A percentile compares a stretch with the other conserved stretches of the same genome.
phyloP scores from a whole-genome alignment of 345 rosid species.

The Bruguiera parviflora region DNA sequence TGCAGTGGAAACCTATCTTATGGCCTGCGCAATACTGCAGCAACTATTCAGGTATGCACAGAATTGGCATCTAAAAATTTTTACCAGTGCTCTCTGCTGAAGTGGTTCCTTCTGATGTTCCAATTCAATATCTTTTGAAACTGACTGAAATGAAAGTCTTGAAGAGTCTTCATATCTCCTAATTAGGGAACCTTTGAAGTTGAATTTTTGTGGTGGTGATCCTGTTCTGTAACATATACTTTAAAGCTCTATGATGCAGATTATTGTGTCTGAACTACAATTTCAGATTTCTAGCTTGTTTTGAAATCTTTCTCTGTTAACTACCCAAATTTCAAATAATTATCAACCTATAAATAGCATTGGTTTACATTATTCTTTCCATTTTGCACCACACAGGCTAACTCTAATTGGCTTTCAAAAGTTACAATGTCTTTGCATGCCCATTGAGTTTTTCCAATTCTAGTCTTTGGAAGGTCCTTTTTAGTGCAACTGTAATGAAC shows the following conservation, averaged over 20 bases:
- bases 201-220: too few species aligned
- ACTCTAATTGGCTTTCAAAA: neutral
- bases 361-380: too few species aligned
- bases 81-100: neutral
- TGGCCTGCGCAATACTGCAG: conserved; percentile 85
- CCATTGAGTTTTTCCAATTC: neutral
- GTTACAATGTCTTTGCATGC: neutral
- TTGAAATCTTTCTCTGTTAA: too few species aligned
- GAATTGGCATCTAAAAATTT: conserved; percentile 11
- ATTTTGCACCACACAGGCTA: too few species aligned
- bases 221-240: too few species aligned
- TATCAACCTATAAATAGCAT: too few species aligned
- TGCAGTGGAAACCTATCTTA: conserved; percentile 77
- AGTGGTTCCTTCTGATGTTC: neutral
- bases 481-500: neutral
- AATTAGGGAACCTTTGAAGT: too few species aligned
- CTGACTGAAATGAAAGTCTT: too few species aligned
- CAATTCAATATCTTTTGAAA: neutral
- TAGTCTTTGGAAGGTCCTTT: neutral
- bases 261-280: neutral
- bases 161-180: too few species aligned
- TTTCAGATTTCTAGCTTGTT: too few species aligned
- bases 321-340: too few species aligned
- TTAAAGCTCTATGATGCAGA: neutral
- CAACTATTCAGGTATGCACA: conserved; percentile 56